Conservation (phyloP, 2,329 filamentous ascomycete genomes). For the Diaporthe vaccinii region DNA sequence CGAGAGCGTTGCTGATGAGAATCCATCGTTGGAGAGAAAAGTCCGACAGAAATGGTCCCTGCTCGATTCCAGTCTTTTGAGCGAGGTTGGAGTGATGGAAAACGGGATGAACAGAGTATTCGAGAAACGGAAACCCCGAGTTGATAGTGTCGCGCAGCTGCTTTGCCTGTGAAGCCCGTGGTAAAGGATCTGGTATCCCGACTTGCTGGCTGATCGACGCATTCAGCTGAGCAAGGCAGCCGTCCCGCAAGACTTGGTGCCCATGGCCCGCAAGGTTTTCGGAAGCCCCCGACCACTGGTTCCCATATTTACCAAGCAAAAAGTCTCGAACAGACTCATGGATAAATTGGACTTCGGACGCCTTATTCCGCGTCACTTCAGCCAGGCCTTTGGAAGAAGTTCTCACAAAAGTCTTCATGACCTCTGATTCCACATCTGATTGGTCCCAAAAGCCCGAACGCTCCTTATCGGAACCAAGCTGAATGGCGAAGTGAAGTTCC, state of each 20-base stretch:
- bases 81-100: constrained; percentile 58
- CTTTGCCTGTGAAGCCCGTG: neutral
- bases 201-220: too few relatives aligned
- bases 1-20: constrained; percentile 48
- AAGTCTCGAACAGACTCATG: constrained; percentile 66
- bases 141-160: neutral
- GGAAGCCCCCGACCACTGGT: constrained; percentile 44
- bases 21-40: constrained; percentile 47
- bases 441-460: neutral
- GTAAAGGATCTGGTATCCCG: neutral
- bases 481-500: constrained; percentile 58
- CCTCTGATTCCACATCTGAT: constrained; percentile 17
- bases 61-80: neutral
- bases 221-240: neutral
- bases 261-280: constrained; percentile 57
- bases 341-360: constrained; percentile 63
- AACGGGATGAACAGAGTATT: constrained; percentile 58
- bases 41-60: constrained; percentile 39
- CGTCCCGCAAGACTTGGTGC: constrained; percentile 45
- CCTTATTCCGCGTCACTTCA: constrained; percentile 52
- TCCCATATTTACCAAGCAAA: constrained; percentile 51
- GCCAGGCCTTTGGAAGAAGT: constrained; percentile 65
- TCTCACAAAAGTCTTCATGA: constrained; percentile 53
- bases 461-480: neutral
- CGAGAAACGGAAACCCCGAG: constrained; percentile 55